Evolutionary conservation across 805 yeast species (phyloP).

Genomic region (Pichia insulana): DNA sequence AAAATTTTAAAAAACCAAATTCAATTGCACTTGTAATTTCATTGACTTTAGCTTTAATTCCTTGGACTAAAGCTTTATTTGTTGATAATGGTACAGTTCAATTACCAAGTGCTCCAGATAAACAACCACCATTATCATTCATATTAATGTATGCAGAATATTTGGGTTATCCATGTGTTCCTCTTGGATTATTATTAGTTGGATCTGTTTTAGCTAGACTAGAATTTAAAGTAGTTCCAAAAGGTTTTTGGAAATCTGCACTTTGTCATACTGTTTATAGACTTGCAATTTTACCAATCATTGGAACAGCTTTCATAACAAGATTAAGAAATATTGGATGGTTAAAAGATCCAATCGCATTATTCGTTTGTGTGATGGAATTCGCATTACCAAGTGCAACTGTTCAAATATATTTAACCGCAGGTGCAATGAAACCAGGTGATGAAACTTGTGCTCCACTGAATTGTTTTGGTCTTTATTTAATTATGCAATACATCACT

Average conservation of each 20-base stretch:
- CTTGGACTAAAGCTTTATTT: conserved; percentile 43
- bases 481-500: conserved; percentile 40
- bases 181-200: conserved; percentile 42
- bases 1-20: conserved; percentile 41
- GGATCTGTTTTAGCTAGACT: conserved; percentile 49
- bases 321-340: conserved; percentile 40
- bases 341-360: conserved; percentile 33
- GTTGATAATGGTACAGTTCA: conserved; percentile 25
- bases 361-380: conserved; percentile 39
- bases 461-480: conserved; percentile 46
- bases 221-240: conserved; percentile 36
- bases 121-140: conserved; percentile 46
- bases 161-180: conserved; percentile 46
- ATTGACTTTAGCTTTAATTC: conserved; percentile 42
- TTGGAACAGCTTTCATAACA: conserved; percentile 43
- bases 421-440: conserved; percentile 45
- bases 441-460: conserved; percentile 36
- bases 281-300: conserved; percentile 40
- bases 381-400: conserved; percentile 51
- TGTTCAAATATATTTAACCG: conserved; percentile 50
- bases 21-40: conserved; percentile 39
- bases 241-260: conserved; percentile 51
- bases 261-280: conserved; percentile 34
- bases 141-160: conserved; percentile 41
- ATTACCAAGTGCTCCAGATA: conserved; percentile 37